Base-by-base conservation (phyloP, 2,329 filamentous ascomycete genomes). In the Sporothrix dimorphospora region DNA sequence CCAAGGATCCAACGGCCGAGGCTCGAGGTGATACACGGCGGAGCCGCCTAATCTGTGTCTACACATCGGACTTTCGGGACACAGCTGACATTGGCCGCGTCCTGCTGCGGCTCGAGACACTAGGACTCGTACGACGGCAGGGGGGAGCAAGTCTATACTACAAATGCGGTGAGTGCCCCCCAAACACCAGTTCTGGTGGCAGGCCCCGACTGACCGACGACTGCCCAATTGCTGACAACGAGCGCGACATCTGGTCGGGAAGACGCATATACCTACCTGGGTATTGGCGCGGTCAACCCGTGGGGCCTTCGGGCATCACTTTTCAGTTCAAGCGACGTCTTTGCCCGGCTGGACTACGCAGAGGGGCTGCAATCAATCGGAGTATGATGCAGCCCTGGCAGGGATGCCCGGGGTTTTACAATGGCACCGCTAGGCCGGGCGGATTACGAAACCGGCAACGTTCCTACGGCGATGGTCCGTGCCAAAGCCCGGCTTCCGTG, bases 1-100 rank as follows among this genome's bases (percentile, higher is more conserved):
- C 91, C 1, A 82, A 84, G 63, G 79, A 86, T 11, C 71, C 70
- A 4, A 82, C 81, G 6, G 79, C 80, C 0, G 80, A 82, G n/a
- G 78, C 81, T 4, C 77, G 81, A 34, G 84, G 80, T 57, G 81
- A 82, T 34, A 78, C 81, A 6, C 77, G 81, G 30, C 84, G 80
- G 57, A 80, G 82, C 24, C 85, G 89, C 24, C 81, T 96, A 55
- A 89, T 97, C 34, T 94, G 92, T 75, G 83, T 97, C 8, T 97
- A 97, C 79, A 97, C 93, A 5, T 82, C 84, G 55, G 89, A 97
- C 79, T 96, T 94, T 78, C 83, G 83, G 38, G 89, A 97, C 78
- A 84, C 82, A 69, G 82, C 85, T 4, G 93, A 97, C 78, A 87
- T 97, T 6, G 85, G 84, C 38, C 85, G 91, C 57, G 91, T 97